Evolutionary conservation across 2,329 filamentous ascomycete species (phyloP), one percentile per base, ranked within the genome.

Genomic region (Ceratocystis papillata): DNA sequence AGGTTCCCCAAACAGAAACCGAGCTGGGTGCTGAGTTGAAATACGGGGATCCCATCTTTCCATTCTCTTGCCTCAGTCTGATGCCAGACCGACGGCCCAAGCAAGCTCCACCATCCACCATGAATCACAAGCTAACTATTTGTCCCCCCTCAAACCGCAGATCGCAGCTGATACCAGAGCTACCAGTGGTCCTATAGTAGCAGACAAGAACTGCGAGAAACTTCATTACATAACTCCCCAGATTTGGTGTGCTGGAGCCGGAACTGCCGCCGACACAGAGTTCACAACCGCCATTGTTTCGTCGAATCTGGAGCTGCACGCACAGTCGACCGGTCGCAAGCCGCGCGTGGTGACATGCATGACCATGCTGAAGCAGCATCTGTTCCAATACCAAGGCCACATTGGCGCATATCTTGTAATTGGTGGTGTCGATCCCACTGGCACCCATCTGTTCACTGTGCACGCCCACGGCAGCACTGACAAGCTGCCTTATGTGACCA

Each of bases 181-280:
- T 70, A 99, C 94, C 60, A 95, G 89, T 70, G 94, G 94, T 45
- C 92, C 94, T 71, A 99, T 99, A 78, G 94, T 99, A 72, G 95
- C 95, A 78, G 94, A 99, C 85, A 99, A 99, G 90, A 99, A 99
- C 84, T 97, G 94, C 81, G 93, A 99, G 80, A 99, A 99, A 81
- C 87, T 99, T 70, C 94, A 99, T 81, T 99, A 95, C 82, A 99
- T 99, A 77, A 83, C 94, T 55, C 93, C 94, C 68, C 91, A 96
- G 78, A 99, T 99, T 78, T 99, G 94, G 94, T 99, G 94, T 79
- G 94, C 94, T 8, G 94, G 94, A 72, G 95, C 94, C 71, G 94
- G 95, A 77, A 99, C 94, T 63, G 94, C 94, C 69, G 94, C 94
- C 73, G 94, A 99, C 77, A 97, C 93, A 71, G 94, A 99, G 80